phyloP scores from a whole-genome alignment of 2,329 filamentous ascomycete species.

The Talaromyces sp. region DNA sequence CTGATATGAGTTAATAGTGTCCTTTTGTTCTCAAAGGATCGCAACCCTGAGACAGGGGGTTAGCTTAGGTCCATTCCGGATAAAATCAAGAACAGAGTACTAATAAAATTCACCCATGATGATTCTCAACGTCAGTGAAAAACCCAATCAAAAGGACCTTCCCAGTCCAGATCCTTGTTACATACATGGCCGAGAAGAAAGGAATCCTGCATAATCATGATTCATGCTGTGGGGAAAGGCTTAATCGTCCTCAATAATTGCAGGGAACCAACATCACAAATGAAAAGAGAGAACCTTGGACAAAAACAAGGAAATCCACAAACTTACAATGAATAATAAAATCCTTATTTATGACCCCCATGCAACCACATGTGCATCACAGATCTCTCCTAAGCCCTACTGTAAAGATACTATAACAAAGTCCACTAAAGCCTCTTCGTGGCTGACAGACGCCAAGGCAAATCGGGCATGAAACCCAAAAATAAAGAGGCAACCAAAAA shows the following conservation, averaged over 20 bases:
- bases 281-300: too few species aligned
- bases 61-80: neutral
- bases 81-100: neutral
- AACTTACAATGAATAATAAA: neutral
- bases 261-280: too few species aligned
- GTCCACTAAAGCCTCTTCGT: neutral
- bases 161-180: neutral
- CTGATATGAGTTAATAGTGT: neutral
- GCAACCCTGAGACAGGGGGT: conserved; percentile 14
- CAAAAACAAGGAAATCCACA: too few species aligned
- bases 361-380: too few species aligned
- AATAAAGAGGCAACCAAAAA: neutral
- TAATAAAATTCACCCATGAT: neutral
- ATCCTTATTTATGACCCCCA: too few species aligned
- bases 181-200: neutral
- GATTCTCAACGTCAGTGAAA: neutral
- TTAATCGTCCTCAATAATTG: too few species aligned
- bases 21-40: conserved; percentile 13
- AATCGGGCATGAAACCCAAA: conserved; percentile 1
- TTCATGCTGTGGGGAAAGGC: too few species aligned
- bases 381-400: neutral
- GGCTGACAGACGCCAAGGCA: neutral
- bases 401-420: neutral
- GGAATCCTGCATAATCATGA: neutral
- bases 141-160: too few species aligned